Evolutionary conservation across 441 rosid species (phyloP).

Genomic region (Sinapis alba): DNA sequence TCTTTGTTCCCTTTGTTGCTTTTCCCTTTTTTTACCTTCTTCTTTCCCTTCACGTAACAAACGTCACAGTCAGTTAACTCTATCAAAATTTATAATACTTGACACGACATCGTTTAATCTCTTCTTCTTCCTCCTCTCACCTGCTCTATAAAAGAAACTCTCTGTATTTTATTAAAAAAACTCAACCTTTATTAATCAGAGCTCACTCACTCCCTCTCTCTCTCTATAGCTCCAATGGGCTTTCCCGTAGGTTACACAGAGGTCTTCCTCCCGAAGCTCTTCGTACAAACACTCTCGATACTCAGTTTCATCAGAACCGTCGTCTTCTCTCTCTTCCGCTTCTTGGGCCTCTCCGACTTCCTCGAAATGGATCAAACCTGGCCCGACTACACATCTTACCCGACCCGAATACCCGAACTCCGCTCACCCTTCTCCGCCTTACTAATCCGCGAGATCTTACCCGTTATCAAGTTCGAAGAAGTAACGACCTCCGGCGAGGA

Average conservation of each 20-base stretch:
- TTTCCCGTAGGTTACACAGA: slow-evolving; percentile 86
- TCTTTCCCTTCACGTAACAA: neutral
- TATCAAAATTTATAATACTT: slow-evolving; percentile 30
- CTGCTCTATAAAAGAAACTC: slow-evolving; percentile 33
- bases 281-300: slow-evolving; percentile 67
- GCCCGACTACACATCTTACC: slow-evolving; percentile 49
- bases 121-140: slow-evolving; percentile 9
- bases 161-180: slow-evolving; percentile 24
- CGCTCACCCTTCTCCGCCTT: slow-evolving; percentile 57
- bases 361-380: slow-evolving; percentile 58
- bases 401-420: slow-evolving; percentile 59
- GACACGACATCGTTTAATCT: slow-evolving; percentile 26
- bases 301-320: slow-evolving; percentile 67
- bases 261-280: slow-evolving; percentile 71
- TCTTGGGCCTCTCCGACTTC: slow-evolving; percentile 77
- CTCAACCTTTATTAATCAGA: slow-evolving; percentile 7
- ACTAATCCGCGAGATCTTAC: slow-evolving; percentile 73
- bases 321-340: slow-evolving; percentile 55
- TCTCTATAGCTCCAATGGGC: slow-evolving; percentile 53
- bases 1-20: neutral
- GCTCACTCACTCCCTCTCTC: slow-evolving; percentile 6
- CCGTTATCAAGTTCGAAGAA: slow-evolving; percentile 70
- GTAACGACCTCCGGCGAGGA: slow-evolving; percentile 40
- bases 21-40: neutral
- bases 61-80: slow-evolving; percentile 43